Base-by-base conservation (phyloP, 2,329 filamentous ascomycete species). In the Talaromyces piceae region DNA sequence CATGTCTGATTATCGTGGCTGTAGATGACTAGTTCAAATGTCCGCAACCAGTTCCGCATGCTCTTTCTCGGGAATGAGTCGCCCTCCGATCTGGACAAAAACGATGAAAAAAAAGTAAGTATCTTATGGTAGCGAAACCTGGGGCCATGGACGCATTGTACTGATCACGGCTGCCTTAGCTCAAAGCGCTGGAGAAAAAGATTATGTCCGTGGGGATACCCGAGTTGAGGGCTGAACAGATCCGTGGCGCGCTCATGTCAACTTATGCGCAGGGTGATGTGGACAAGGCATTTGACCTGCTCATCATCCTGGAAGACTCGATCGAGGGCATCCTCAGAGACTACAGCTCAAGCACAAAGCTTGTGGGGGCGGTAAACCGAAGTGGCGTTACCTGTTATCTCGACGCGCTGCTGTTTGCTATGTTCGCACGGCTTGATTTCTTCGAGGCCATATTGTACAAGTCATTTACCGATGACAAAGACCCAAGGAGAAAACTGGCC, bases 371-470 rank as follows among this genome's bases (percentile, higher is more conserved):
- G 11, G 86, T 88, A 60, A 98, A 98, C 63, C 79, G 90, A 45
- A 79, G 85, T 41, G 82, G 81, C 45, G 89, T 95, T 30, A 97
- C 91, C n/a, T 98, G 93, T 72, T 97, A 94, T 66, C 75, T 97
- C 13, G 93, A 97, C 66, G 80, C 91, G 0, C 73, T 97, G 20
- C 78, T 98, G 1, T 97, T 96, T 66, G 87, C 91, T 66, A 96
- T 98, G 89, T 97, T 97, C 66, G 87, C 88, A 16, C 84, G 88
- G 54, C 77, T 96, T 31, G 86, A 89, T 58, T 91, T 87, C 57
- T 98, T 95, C 66, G 91, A 97, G 67, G 88, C 87, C 45, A 95
- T 97, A 77, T 76, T 96, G 28, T 91, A 88, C 66, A 86, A 85
- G 52, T 82, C 84, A 6, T 88, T 88, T 55, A 78, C 83, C 23